Evolutionary conservation across 257 asterid genomes (phyloP), one percentile per base, ranked within the genome.

Genomic region (Scutellaria baicalensis): DNA sequence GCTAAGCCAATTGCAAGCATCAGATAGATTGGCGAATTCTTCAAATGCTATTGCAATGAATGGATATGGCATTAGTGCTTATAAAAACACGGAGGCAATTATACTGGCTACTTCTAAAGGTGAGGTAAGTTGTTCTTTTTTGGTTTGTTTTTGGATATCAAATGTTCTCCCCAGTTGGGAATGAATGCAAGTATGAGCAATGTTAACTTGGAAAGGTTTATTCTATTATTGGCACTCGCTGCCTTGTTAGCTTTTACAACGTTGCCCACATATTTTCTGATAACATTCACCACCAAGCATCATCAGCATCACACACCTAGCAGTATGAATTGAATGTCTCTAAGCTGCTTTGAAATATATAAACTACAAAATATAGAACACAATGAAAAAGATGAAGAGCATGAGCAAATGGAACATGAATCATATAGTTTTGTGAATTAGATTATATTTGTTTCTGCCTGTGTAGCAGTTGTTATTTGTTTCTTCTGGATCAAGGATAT

Each of bases 31-130:
- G 64, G 85, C 87, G 63, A 72, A 79, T 57, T 82, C 96, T 66
- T 75, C 91, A 62, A 89, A 90, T 77, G 69, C 84, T 73, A 68
- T 89, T 39, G 79, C 79, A 74, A 68, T 80, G 64, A 92, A 89
- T 35, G 91, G 95, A 50, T 74, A 81, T 74, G 86, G 87, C 58
- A 75, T 89, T 83, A 81, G 76, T 84, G 82, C 86, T 76, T 78
- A 87, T 85, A 93, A 87, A 80, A 84, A 73, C 49, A 83, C 80
- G 78, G 96, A 86, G 43, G 81, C 95, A 75, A 87, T 87, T 57
- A 84, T 82, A 84, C 89, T 80, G 78, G 79, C 91, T 77, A 74
- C 93, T 75, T 78, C 93, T 63, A 86, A 89, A 82, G 99, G 96
- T 79, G 97, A 84, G 91, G 99, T 93, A 81, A 75, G 95, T 77